Base-by-base conservation (phyloP, 2,329 filamentous ascomycete genomes). In the Penicillium sp. region DNA sequence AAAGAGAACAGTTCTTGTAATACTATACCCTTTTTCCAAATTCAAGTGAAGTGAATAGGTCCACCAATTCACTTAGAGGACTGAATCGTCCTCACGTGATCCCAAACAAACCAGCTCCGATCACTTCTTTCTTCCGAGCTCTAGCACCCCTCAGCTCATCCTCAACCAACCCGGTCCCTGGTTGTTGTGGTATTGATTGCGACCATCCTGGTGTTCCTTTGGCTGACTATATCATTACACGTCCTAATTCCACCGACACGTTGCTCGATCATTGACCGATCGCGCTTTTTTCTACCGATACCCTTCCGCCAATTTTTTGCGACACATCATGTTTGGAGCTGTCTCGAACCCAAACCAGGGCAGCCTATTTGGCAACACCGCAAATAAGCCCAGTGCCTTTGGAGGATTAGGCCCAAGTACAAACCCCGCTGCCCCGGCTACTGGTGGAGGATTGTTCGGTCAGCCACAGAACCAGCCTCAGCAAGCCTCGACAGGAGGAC, bases 311-410 rank as follows among this genome's bases (percentile, higher is more conserved):
- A 44, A 35, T 59, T 51, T 58, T 44, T 33, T 51, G 53, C 50
- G 39, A 39, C 45, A 44, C 60, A 64, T 48, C 53, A 77, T 75
- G 73, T 77, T 78, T 59, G 73, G 63, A 33, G 62, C 66, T 50
- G 52, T 52, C 65, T 47, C 67, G 63, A 46, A 52, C 61, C 41
- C 60, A 39, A n/a, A 22, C 53, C 6, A 67, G 67, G 50, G 56
- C 33, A 64, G 70, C 13, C 59, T 72, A 14, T 73, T 76, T 48
- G 71, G 73, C 16, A 63, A 60, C 52, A 61, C 67, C 19, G 67
- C 70, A 16, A 68, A 67, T 51, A 77, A 74, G 52, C 65, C 70
- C 26, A 72, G 69, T 55, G 61, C 68, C 56, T 80, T 80, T 71
- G 75, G 75, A 53, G 66, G 63, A 11, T 61, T 65, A 48, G 63